These are phyloP conservation scores for Starmera stellimalicola DNA, from an alignment of 1,139 yeast genomes.

Conservation along the genomic window DNA sequence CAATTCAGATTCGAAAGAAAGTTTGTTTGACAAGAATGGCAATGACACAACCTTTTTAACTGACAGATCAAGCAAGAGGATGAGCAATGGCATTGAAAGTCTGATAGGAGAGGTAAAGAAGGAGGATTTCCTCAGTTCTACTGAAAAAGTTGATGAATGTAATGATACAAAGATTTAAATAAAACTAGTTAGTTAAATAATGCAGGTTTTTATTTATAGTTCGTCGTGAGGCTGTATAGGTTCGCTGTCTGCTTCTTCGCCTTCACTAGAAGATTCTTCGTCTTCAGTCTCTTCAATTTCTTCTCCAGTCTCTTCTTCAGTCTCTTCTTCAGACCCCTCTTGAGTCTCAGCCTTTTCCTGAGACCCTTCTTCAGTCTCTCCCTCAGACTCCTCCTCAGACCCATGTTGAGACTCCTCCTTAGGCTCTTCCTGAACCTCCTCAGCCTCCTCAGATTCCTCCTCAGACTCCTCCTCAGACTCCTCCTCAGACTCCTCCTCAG, in stretches of 20 bases:
- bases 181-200: too few species aligned
- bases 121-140: too few species aligned
- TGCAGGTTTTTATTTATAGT: constrained; percentile 1
- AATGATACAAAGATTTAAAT: too few species aligned
- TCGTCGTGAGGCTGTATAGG: constrained; percentile 4
- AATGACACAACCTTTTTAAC: too few species aligned
- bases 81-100: constrained; percentile 10
- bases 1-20: too few species aligned
- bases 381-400: background rate
- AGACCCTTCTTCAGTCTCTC: background rate
- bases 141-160: too few species aligned
- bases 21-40: too few species aligned
- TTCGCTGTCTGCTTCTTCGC: background rate
- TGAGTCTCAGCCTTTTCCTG: constrained; percentile 2
- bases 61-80: background rate
- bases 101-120: constrained; percentile 16
- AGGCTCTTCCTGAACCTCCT: constrained; percentile 7
- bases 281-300: constrained; percentile 2
- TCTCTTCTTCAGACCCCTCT: constrained; percentile 2
- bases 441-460: constrained; percentile 9
- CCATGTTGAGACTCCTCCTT: constrained; percentile 1
- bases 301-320: background rate
- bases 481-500: constrained; percentile 7
- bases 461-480: constrained; percentile 15
- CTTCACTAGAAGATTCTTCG: constrained; percentile 1